Conservation (phyloP, 225 moss, liverwort and hornwort genomes). For the Takakia lepidozioides region DNA sequence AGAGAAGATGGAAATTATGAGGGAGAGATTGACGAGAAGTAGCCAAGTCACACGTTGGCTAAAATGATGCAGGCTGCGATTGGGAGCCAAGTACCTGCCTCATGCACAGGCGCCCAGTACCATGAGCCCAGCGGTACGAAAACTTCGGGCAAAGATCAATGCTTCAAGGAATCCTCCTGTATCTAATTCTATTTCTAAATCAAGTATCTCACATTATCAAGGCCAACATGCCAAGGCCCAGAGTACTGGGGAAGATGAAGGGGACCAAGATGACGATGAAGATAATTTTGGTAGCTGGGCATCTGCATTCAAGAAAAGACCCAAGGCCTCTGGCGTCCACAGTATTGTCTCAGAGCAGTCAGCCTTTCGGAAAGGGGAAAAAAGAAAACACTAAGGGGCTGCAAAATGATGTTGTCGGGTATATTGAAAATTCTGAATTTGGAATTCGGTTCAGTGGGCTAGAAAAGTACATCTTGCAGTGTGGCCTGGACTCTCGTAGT, state of each 20-base stretch:
- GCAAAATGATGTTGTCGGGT: no score
- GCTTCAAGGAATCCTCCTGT: not conserved
- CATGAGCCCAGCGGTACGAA: conserved; percentile 11
- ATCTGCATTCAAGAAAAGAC: conserved; percentile 20
- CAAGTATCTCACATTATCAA: no score
- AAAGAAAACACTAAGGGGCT: no score
- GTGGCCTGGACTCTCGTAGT: no score
- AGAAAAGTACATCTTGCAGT: no score
- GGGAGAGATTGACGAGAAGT: no score
- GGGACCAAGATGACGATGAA: conserved; percentile 11
- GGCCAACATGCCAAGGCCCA: no score
- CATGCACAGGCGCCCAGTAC: conserved; percentile 20
- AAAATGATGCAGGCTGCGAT: conserved; percentile 13
- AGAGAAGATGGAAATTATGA: no score
- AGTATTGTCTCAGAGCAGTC: conserved; percentile 9
- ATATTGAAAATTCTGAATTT: no score
- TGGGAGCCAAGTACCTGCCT: conserved; percentile 17
- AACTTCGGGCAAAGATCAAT: conserved; percentile 16
- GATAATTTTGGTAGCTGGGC: conserved; percentile 13
- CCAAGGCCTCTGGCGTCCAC: conserved; percentile 9
- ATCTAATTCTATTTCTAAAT: conserved; percentile 8
- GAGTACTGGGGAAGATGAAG: conserved; percentile 6
- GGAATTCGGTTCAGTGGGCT: no score
- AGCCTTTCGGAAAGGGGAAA: conserved; percentile 16
- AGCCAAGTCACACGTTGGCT: no score